These are phyloP conservation scores for Gymnopus androsaceus DNA, from an alignment of 1,284 basidiomycete species.

Conservation along the genomic window DNA sequence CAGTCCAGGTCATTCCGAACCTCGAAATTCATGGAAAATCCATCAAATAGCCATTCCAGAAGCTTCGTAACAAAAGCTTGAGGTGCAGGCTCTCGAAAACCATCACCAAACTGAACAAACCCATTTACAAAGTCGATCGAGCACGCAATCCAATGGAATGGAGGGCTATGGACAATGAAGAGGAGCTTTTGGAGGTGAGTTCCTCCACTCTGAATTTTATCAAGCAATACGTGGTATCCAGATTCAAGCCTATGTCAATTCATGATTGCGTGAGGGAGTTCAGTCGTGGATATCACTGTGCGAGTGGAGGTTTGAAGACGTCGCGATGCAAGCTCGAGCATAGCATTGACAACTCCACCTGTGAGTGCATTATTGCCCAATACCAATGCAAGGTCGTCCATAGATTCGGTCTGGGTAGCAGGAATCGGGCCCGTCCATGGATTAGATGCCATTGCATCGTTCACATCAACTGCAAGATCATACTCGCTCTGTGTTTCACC, in stretches of 20 bases:
- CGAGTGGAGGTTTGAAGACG: neutral
- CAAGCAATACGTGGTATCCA: neutral
- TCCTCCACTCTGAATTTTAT: neutral
- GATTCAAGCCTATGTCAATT: neutral
- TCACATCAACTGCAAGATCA: neutral
- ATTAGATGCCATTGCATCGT: neutral
- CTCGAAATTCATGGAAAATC: neutral
- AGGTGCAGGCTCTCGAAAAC: neutral
- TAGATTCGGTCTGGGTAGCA: neutral
- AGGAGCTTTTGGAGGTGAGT: neutral
- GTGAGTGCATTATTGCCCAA: neutral
- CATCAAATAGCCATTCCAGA: neutral
- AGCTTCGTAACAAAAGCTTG: neutral
- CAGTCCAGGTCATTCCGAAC: neutral
- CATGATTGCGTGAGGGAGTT: neutral
- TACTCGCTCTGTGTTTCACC: neutral
- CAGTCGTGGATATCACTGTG: neutral
- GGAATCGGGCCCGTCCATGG: neutral
- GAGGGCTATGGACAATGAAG: constrained; percentile 1
- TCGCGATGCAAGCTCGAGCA: neutral
- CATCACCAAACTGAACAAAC: neutral
- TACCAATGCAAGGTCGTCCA: neutral
- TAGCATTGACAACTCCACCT: neutral
- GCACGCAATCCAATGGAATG: constrained; percentile 2
- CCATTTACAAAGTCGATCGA: neutral